A percentile compares a stretch with the other conserved stretches of the same genome.
phyloP scores from a whole-genome alignment of 495 filamentous ascomycete genomes.

The Parmelia sp. region DNA sequence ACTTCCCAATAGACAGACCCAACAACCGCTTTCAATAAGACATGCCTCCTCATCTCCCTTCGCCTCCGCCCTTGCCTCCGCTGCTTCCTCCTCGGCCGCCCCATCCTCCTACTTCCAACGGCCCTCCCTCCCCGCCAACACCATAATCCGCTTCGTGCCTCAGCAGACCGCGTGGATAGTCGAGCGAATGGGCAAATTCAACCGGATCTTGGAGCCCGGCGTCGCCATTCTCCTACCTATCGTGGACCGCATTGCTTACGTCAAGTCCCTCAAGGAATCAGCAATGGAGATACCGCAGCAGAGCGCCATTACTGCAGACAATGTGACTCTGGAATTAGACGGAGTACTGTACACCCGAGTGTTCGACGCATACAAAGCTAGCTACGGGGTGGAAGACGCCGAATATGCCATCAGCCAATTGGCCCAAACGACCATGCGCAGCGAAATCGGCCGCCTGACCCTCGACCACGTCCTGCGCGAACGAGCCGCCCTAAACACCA shows the following conservation, averaged over 20 bases:
- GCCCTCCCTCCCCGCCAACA: conserved; percentile 75
- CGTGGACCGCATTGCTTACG: conserved; percentile 92
- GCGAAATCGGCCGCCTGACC: conserved; percentile 91
- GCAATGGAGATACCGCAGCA: conserved; percentile 95
- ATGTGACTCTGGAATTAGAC: conserved; percentile 93
- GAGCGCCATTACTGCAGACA: conserved; percentile 96
- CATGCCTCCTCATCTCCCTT: conserved; percentile 2
- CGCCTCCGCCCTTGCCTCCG: conserved; percentile 1
- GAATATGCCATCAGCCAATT: conserved; percentile 98
- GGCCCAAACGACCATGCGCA: conserved; percentile 97
- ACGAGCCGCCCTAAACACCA: conserved; percentile 87
- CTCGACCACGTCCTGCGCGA: conserved; percentile 97
- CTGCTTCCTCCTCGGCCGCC: conserved; percentile 4
- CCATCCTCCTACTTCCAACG: conserved; percentile 55
- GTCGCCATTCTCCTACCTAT: conserved; percentile 85
- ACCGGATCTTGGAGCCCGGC: conserved; percentile 84
- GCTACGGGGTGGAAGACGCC: conserved; percentile 96
- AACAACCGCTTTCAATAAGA: conserved; percentile 6
- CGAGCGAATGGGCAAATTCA: conserved; percentile 96
- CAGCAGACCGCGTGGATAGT: conserved; percentile 99
- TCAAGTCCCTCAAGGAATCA: conserved; percentile 92
- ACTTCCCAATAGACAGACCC: neutral
- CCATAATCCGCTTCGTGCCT: conserved; percentile 91
- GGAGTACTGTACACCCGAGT: conserved; percentile 92
- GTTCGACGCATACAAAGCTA: conserved; percentile 96